Conservation (phyloP, 352 stramenopile species). For the Pythium aristosporum region DNA sequence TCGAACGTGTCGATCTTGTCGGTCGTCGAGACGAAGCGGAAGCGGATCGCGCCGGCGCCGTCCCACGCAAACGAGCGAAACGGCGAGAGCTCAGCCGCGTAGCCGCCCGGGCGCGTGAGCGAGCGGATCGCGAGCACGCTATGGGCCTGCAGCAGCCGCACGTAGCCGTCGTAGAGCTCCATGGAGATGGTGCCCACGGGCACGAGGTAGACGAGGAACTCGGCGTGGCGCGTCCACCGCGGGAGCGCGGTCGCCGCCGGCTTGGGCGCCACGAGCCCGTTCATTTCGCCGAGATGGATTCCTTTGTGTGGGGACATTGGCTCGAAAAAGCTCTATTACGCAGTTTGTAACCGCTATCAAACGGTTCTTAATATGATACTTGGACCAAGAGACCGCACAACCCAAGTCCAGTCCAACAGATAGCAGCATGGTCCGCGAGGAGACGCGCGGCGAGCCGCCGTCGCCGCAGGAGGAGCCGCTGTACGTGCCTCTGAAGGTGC, state of each 20-base stretch:
- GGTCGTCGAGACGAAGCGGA: conserved; percentile 70
- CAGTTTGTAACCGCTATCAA: not conserved
- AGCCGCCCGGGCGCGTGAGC: conserved; percentile 72
- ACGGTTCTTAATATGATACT: not conserved
- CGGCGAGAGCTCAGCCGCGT: conserved; percentile 77
- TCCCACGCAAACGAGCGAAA: conserved; percentile 77
- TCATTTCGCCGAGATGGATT: conserved; percentile 21
- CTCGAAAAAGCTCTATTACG: not conserved
- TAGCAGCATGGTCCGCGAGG: not conserved
- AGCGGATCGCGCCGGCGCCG: conserved; percentile 48
- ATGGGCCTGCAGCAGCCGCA: conserved; percentile 56
- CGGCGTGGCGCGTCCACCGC: conserved; percentile 58
- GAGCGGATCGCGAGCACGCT: conserved; percentile 57
- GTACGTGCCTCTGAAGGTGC: conserved; percentile 82
- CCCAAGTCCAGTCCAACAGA: not conserved
- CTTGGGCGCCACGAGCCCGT: conserved; percentile 33
- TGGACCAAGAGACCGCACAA: not conserved
- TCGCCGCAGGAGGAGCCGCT: conserved; percentile 39
- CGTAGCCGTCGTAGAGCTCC: conserved; percentile 59
- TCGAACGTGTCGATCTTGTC: conserved; percentile 56
- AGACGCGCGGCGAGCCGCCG: not conserved
- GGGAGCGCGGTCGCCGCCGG: conserved; percentile 27
- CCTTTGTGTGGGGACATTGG: not conserved
- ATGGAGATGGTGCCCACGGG: conserved; percentile 65
- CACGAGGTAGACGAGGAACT: conserved; percentile 85